These are phyloP conservation scores for Neocallimastix lanati DNA, from an alignment of 192 early-diverging fungal species.

Conservation along the genomic window DNA sequence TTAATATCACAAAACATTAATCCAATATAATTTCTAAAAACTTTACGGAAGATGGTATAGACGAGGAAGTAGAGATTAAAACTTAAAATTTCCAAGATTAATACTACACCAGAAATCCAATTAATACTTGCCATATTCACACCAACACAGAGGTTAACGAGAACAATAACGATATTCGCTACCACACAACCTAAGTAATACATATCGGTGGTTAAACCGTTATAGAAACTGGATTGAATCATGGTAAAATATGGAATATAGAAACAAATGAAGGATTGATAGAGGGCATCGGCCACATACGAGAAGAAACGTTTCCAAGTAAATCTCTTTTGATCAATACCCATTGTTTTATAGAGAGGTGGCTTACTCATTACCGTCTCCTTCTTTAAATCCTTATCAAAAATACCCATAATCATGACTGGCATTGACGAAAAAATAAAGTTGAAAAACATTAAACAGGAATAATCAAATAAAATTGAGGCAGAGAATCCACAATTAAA, in stretches of 20 bases:
- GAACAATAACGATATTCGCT: constrained; percentile 54
- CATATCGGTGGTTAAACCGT: constrained; percentile 30
- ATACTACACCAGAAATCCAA: constrained; percentile 43
- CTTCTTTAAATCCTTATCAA: constrained; percentile 2
- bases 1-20: constrained; percentile 39
- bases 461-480: constrained; percentile 63
- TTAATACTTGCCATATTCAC: constrained; percentile 74
- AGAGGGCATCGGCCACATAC: constrained; percentile 52
- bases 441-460: constrained; percentile 10
- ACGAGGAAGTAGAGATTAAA: constrained; percentile 49
- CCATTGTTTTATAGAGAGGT: background rate
- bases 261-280: constrained; percentile 68
- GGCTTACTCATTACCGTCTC: background rate
- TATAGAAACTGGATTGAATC: constrained; percentile 18
- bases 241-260: constrained; percentile 52
- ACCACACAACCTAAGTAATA: constrained; percentile 62
- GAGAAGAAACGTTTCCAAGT: background rate
- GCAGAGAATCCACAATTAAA: constrained; percentile 71
- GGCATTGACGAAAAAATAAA: constrained; percentile 51
- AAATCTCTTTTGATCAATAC: background rate
- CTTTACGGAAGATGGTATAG: constrained; percentile 37
- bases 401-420: constrained; percentile 35
- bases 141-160: constrained; percentile 61
- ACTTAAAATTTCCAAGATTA: constrained; percentile 44
- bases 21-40: constrained; percentile 40